These are phyloP conservation scores for Raddia guianensis DNA, from an alignment of 176 grass and related monocot species.

Conservation along the genomic window DNA sequence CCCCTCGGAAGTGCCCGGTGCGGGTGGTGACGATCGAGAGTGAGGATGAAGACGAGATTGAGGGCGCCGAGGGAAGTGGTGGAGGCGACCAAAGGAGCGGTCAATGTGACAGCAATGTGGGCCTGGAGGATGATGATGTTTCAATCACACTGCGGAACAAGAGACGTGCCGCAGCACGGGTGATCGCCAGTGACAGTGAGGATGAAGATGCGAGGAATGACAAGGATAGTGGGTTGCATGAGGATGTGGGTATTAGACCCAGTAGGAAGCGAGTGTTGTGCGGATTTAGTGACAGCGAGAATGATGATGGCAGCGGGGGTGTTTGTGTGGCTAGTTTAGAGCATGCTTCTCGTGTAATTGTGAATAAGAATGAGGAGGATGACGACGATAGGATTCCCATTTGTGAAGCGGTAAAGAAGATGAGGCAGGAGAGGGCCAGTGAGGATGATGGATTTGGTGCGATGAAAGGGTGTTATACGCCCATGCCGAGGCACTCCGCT, in stretches of 20 bases:
- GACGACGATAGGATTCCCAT: conserved; percentile 47
- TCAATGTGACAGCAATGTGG: neutral
- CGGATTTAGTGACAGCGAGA: conserved; percentile 53
- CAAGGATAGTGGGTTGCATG: neutral
- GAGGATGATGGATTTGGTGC: conserved; percentile 1
- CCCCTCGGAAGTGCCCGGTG: conserved; percentile 6
- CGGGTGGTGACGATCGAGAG: conserved; percentile 27
- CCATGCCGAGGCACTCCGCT: conserved; percentile 44
- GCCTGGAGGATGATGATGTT: conserved; percentile 33
- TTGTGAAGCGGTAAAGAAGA: conserved; percentile 40
- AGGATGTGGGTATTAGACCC: conserved; percentile 2
- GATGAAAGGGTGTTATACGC: conserved; percentile 16
- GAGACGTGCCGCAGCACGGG: neutral
- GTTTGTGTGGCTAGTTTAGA: conserved; percentile 16
- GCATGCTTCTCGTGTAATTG: conserved; percentile 2
- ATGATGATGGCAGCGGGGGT: conserved; percentile 15
- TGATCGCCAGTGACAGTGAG: conserved; percentile 34
- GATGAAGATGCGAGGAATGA: neutral
- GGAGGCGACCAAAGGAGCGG: neutral
- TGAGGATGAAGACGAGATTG: neutral
- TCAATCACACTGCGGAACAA: neutral
- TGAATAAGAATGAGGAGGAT: conserved; percentile 17
- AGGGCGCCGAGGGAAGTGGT: neutral
- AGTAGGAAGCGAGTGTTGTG: conserved; percentile 40
- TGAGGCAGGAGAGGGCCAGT: neutral